Conservation (phyloP, 805 yeast genomes). For the Candida broadrunensis region DNA sequence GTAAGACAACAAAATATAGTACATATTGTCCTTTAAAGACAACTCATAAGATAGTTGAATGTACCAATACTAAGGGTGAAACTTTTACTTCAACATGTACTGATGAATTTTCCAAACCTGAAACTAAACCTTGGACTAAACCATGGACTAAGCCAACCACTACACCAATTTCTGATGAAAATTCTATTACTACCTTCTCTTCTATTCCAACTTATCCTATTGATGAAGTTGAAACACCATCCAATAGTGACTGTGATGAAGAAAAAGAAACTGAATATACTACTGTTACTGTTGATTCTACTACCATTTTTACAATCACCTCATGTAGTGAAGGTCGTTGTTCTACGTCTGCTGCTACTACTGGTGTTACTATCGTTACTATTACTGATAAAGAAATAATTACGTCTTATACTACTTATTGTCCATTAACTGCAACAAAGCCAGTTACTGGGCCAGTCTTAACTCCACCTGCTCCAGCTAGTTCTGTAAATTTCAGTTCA, state of each 20-base stretch:
- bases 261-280: conserved; percentile 1
- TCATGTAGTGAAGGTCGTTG: conserved; percentile 33
- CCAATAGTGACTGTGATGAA: neutral
- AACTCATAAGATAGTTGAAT: too few relatives aligned
- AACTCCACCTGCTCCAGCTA: neutral
- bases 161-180: too few relatives aligned
- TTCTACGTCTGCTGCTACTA: conserved; percentile 24
- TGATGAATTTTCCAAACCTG: too few relatives aligned
- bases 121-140: too few relatives aligned
- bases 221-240: too few relatives aligned
- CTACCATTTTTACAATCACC: conserved; percentile 31
- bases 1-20: too few relatives aligned
- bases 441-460: neutral
- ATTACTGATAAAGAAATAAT: conserved; percentile 7
- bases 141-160: too few relatives aligned
- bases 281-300: conserved; percentile 15
- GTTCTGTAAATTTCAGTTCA: neutral
- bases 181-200: too few relatives aligned
- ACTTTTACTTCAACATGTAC: too few relatives aligned
- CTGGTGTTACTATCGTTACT: conserved; percentile 27
- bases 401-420: conserved; percentile 28
- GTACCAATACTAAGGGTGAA: too few relatives aligned
- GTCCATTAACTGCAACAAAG: conserved; percentile 14
- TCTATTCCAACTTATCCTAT: too few relatives aligned
- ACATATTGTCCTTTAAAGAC: too few relatives aligned